Evolutionary conservation across 2,329 filamentous ascomycete genomes (phyloP), one percentile per base, ranked within the genome.

Genomic region (Endoconidiophora polonica): DNA sequence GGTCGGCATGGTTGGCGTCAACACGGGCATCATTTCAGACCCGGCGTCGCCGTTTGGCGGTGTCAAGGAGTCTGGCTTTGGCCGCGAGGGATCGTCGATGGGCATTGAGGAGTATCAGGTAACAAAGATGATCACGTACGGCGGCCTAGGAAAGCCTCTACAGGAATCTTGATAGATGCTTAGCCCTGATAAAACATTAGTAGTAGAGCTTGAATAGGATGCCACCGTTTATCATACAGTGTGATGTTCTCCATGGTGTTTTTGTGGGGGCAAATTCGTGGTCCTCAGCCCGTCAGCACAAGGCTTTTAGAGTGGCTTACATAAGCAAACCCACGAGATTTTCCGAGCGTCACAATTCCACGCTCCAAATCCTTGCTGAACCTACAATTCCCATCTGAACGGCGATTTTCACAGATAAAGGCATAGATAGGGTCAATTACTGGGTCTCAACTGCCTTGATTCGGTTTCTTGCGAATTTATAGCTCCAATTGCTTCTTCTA

Each of bases 1-100:
- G 61, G 83, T 90, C 1, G 86, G 86, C 48, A 93, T 93, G 86
- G 77, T 93, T 1, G 86, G 85, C 50, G 77, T 88, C 54, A 90
- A 90, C 65, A 87, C 83, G 1, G 84, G 84, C 24, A 58, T 81
- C 46, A 73, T 78, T 55, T 76, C 73, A 2, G 75, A 78, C 53
- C 65, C 69, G 9, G 73, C 73, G 0, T 62, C 72, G 49, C 75
- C 75, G 0, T 91, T 91, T 60, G 85, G 85, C 14, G 85, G 85
- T 56, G 79, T 91, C 43, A 91, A 91, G 66, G 72, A 87, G 66
- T 85, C 79, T 58, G 85, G 85, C 1, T 87, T 87, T 58, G 85
- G 85, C 2, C 70, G 83, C 42, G 86, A 91, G 63, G 85, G 85
- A 6, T 82, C 80, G 55, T 74, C 78, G 62, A 83, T 87, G 54